Evolutionary conservation across 768 basidiomycete species (phyloP).

Genomic region (Pulveroboletus ravenelii): DNA sequence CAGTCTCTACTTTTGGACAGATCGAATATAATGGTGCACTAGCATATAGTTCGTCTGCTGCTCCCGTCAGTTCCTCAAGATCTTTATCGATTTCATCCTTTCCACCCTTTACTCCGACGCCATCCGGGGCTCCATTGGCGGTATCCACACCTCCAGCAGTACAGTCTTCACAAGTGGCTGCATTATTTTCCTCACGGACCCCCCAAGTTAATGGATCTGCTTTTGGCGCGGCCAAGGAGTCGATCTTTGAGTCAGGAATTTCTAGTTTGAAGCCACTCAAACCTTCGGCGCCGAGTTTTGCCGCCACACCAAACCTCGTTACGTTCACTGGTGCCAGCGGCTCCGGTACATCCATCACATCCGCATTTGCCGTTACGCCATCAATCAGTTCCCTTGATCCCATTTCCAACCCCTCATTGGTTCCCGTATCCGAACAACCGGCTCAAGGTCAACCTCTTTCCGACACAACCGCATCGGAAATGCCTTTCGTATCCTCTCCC

Average conservation of each 20-base stretch:
- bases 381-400: background rate
- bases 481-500: constrained; percentile 13
- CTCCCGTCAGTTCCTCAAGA: background rate
- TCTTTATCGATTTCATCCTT: background rate
- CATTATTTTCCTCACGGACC: background rate
- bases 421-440: background rate
- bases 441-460: background rate
- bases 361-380: background rate
- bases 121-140: background rate
- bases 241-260: constrained; percentile 3
- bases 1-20: constrained; percentile 7
- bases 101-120: background rate
- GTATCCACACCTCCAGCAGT: background rate
- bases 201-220: background rate
- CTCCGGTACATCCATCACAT: background rate
- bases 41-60: background rate
- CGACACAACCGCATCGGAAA: background rate
- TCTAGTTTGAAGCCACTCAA: constrained; percentile 12
- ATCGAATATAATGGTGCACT: background rate
- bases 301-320: constrained; percentile 1
- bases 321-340: background rate
- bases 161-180: background rate
- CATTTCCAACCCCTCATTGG: background rate
- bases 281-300: constrained; percentile 18
- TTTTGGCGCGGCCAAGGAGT: background rate